A percentile compares a stretch with the other conserved stretches of the same genome.
Conservation (phyloP, 164 flowering plant species). For the Chloranthus sessilifolius region DNA sequence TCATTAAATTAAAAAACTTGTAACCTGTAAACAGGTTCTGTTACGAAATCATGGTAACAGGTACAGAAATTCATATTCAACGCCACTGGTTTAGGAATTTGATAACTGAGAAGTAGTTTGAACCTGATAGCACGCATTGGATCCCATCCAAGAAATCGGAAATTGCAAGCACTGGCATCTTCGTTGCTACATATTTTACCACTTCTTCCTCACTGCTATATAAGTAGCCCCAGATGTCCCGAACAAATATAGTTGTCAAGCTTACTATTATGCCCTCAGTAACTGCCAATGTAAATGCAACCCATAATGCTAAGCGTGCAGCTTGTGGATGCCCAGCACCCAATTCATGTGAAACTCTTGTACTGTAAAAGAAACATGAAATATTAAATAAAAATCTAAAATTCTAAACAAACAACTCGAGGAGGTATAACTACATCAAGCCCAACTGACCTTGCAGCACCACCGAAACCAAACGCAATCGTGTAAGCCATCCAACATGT, state of each 20-base stretch:
- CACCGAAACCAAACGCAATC: conserved; percentile 59
- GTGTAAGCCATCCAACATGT: conserved; percentile 51
- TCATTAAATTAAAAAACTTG: not conserved
- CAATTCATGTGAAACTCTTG: conserved; percentile 61
- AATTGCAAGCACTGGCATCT: conserved; percentile 46
- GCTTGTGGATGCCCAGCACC: conserved; percentile 44
- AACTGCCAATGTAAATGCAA: conserved; percentile 29
- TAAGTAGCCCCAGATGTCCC: conserved; percentile 45
- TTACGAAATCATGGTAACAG: no score
- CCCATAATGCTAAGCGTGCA: conserved; percentile 36
- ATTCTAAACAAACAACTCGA: not conserved
- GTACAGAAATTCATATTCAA: no score
- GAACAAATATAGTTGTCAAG: conserved; percentile 23
- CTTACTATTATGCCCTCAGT: conserved; percentile 29
- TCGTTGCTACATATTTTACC: conserved; percentile 33
- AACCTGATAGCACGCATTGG: conserved; percentile 66
- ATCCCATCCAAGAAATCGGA: conserved; percentile 58
- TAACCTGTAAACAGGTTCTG: no score
- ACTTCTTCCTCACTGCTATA: conserved; percentile 53
- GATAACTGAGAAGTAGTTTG: not conserved
- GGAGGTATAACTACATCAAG: not conserved
- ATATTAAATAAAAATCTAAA: not conserved
- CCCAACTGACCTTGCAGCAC: conserved; percentile 48
- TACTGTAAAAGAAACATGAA: conserved; percentile 28
- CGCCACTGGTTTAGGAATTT: not conserved